These are phyloP conservation scores for Stachybotrys chlorohalonatus DNA, from an alignment of 2,329 filamentous ascomycete species.

Conservation along the genomic window DNA sequence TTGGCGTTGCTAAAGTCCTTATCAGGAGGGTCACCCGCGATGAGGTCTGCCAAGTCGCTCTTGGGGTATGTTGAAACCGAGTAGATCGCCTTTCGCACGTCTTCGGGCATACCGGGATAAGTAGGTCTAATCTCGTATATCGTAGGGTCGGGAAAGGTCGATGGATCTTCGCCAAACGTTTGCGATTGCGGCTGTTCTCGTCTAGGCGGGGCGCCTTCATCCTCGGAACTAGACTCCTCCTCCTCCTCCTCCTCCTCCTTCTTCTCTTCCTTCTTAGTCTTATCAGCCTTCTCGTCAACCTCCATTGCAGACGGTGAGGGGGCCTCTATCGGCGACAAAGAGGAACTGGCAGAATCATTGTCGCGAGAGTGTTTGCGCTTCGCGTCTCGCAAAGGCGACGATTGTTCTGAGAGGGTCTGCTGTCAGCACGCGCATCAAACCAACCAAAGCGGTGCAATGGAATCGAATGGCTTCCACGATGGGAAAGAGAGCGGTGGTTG, in stretches of 20 bases:
- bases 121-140: conserved; percentile 84
- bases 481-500: conserved; percentile 3
- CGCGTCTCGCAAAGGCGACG: conserved; percentile 42
- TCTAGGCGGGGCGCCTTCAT: conserved; percentile 51
- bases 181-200: conserved; percentile 67
- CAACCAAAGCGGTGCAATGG: no score
- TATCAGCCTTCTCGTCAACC: conserved; percentile 39
- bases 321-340: conserved; percentile 46
- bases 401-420: conserved; percentile 34
- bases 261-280: conserved; percentile 24
- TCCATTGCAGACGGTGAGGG: conserved; percentile 48
- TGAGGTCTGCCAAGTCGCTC: conserved; percentile 72
- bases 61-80: conserved; percentile 78
- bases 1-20: conserved; percentile 94
- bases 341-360: conserved; percentile 49
- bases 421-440: not conserved
- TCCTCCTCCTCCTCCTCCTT: conserved; percentile 31
- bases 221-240: conserved; percentile 45
- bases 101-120: conserved; percentile 65
- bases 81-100: conserved; percentile 82
- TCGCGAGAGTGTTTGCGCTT: conserved; percentile 45
- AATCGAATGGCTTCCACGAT: no score
- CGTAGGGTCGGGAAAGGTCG: conserved; percentile 84
- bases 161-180: conserved; percentile 86
- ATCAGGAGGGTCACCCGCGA: conserved; percentile 82